Percentiles rank a stretch among this genome's conserved stretches.
Conservation (phyloP, 2,329 filamentous ascomycete genomes). For the Hirsutella rhossiliensis region DNA sequence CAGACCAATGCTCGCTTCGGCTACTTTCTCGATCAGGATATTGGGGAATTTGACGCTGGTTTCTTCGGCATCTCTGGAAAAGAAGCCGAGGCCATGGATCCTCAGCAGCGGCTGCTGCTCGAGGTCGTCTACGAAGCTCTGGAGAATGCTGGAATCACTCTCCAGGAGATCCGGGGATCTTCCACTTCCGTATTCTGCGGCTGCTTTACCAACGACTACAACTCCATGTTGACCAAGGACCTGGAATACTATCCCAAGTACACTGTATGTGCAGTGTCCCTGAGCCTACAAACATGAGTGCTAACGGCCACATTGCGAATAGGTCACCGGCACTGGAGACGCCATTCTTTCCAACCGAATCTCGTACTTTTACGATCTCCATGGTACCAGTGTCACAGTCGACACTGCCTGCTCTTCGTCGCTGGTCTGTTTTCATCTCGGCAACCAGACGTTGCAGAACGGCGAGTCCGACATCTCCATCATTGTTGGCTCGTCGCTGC, state of each 20-base stretch:
- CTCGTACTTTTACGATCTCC: conserved; percentile 23
- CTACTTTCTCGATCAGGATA: conserved; percentile 16
- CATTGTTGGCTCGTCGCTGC: conserved; percentile 10
- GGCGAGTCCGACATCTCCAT: conserved; percentile 16
- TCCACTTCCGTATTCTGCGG: conserved; percentile 17
- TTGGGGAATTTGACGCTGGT: conserved; percentile 7
- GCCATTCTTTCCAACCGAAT: conserved; percentile 20
- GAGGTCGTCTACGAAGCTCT: conserved; percentile 16
- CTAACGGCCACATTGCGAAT: neutral
- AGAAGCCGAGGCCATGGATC: conserved; percentile 14
- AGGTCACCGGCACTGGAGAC: conserved; percentile 15
- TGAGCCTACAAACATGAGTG: neutral
- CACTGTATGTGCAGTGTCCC: conserved; percentile 5
- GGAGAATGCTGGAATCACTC: conserved; percentile 18
- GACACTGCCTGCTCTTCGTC: conserved; percentile 27
- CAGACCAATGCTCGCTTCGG: conserved; percentile 8
- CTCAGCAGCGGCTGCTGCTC: conserved; percentile 9
- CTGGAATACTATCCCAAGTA: conserved; percentile 21
- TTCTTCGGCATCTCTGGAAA: conserved; percentile 10
- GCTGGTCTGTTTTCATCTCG: conserved; percentile 21
- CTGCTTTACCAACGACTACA: conserved; percentile 16
- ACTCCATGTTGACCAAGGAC: conserved; percentile 12
- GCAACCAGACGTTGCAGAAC: conserved; percentile 15
- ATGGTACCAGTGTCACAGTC: conserved; percentile 21
- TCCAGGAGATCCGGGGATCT: conserved; percentile 10